Evolutionary conservation across 192 early-diverging fungal genomes (phyloP), one percentile per base, ranked within the genome.

Genomic region (Podila horticola): DNA sequence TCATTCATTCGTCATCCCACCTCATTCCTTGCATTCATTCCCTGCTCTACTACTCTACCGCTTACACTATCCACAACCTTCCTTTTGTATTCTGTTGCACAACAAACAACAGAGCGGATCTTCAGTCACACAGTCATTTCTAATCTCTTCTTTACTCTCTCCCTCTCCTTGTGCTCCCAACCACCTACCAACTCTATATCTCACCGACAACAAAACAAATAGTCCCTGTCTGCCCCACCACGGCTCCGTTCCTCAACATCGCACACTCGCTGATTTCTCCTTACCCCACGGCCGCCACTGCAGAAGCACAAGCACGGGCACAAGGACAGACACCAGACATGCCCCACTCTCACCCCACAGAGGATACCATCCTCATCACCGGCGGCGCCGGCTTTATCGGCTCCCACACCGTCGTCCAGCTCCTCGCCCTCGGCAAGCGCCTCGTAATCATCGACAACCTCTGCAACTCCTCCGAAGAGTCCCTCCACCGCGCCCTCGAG

Each of bases 371-470:
- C 52, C 75, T 93, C 20, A 88, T 93, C 45, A 90, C 88, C 28
- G 92, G 92, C 41, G 92, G 90, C 30, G 88, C 92, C 61, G 95
- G 96, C 22, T 97, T 96, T 84, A 97, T 97, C 73, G 96, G 96
- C 51, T 95, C 93, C 6, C 96, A 98, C 84, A 87, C 93, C n/a
- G 92, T 96, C 20, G 85, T 93, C 20, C 92, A 95, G 83, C 91
- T 98, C 24, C 33, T 86, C 34, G 83, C 86, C 31, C 45, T 72
- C 60, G 88, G 88, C 64, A 92, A 94, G 83, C 88, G 92, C 49
- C 89, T 98, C 20, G 92, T 98, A 34, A 91, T 95, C 9, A 74
- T 97, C 20, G 96, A 98, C 86, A 96, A 96, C 82, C 84, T 98
- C 63, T 94, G 92, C 70, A 96, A 92, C 83, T 76, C 83, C 3